Conservation (phyloP, 345 rosid species). For the Viola odorata region DNA sequence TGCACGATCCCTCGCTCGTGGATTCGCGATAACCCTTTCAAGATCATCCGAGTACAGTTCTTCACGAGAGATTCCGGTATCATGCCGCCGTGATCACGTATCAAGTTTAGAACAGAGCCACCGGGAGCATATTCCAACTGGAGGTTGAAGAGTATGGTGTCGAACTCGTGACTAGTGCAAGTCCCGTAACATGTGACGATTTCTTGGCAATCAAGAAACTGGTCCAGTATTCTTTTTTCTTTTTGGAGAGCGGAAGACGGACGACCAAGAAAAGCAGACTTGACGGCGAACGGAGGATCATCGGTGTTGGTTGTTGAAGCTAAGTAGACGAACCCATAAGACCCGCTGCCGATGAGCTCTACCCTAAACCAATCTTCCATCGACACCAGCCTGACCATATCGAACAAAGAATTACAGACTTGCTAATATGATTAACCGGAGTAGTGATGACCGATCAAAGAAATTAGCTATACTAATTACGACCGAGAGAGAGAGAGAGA, state of each 20-base stretch:
- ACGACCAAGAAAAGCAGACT: background rate
- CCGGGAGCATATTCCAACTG: background rate
- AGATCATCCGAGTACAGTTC: background rate
- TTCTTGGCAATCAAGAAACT: background rate
- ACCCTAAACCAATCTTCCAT: background rate
- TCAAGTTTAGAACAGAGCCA: background rate
- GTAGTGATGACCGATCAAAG: too few species aligned
- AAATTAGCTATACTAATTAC: too few species aligned
- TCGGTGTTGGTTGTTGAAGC: background rate
- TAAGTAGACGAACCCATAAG: background rate
- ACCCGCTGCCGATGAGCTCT: background rate
- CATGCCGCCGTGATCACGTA: background rate
- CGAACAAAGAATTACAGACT: background rate
- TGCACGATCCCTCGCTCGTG: background rate
- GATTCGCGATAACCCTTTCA: background rate
- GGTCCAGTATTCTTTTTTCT: background rate
- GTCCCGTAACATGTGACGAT: background rate
- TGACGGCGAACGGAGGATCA: background rate
- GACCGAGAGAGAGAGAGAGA: too few species aligned
- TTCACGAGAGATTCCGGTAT: background rate
- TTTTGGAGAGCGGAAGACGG: background rate
- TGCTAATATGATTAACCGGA: too few species aligned
- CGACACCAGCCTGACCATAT: background rate
- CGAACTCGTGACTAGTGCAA: background rate
- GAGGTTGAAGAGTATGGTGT: too few species aligned